Evolutionary conservation across 331 rosid genomes (phyloP).

Genomic region (Phaseolus coccineus): DNA sequence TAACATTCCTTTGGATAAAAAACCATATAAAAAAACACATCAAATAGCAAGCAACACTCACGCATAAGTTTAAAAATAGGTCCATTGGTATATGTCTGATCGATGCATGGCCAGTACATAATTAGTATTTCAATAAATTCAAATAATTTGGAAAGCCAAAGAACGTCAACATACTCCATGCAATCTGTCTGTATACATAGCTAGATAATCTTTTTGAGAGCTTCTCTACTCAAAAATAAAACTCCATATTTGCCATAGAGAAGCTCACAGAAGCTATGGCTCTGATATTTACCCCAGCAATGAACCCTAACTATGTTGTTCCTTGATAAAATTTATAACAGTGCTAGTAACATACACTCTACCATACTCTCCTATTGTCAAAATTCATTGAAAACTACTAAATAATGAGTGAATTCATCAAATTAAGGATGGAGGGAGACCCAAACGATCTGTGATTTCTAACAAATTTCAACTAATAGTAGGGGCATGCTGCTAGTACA

Average conservation of each 20-base stretch:
- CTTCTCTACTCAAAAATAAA: no score
- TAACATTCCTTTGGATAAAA: conserved; percentile 19
- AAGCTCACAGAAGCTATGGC: background rate
- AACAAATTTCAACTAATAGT: no score
- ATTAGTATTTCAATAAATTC: conserved; percentile 12
- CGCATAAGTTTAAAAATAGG: conserved; percentile 19
- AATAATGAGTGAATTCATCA: background rate
- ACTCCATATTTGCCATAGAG: no score
- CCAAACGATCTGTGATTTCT: background rate
- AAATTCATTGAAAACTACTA: no score
- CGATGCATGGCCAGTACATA: conserved; percentile 6
- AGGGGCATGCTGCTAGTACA: background rate
- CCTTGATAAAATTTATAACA: background rate
- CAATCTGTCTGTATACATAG: background rate
- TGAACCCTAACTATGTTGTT: background rate
- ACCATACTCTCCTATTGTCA: no score
- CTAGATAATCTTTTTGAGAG: no score
- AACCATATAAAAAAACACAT: background rate
- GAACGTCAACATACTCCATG: background rate
- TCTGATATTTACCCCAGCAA: conserved; percentile 28
- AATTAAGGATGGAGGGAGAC: background rate
- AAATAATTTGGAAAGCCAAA: conserved; percentile 19
- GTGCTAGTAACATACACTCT: background rate
- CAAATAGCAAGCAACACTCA: conserved; percentile 16
- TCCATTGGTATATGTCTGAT: background rate